Base-by-base conservation (phyloP, 495 filamentous ascomycete species). In the Xylaria curta region DNA sequence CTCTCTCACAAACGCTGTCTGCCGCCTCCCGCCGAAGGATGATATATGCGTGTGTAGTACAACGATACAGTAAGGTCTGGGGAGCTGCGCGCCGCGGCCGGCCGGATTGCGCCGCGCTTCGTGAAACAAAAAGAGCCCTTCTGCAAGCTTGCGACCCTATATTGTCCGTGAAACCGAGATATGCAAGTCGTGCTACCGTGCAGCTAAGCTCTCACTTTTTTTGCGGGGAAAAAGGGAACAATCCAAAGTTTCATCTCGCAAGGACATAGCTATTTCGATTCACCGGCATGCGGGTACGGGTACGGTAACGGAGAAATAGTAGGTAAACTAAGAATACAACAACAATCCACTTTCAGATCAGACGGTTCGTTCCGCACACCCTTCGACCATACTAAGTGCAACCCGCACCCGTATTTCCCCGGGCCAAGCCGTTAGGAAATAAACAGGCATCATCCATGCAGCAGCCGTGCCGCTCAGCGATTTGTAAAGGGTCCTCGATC, bases 361-460 rank as follows among this genome's bases (percentile, higher is more conserved):
- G 33, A 53, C 68, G 68, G 56, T 61, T 62, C 68, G 68, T 28
- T 61, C 68, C 68, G 59, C 24, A 38, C n/a, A 31, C 28, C 59
- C 54, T 15, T 31, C 5, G 12, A 65, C 40, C 33, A 21, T 13
- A 8, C n/a, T n/a, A n/a, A n/a, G n/a, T 31, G 3, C 28, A 31
- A 24, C 60, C 60, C 60, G 38, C 62, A 62, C 46, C 68, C 68
- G 68, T 63, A 64, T 64, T 40, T 70, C 68, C 66, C 68, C 68
- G 68, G 36, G 59, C 68, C 68, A 70, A 64, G 68, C 28, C 59
- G 46, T 70, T 33, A 40, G 33, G 62, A 31, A 9, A 47, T 10
- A 63, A 63, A n/a, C 60, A 42, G n/a, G 60, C 60, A 63, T 63
- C 21, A 63, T 63, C 60, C 38, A 44, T 13, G 60, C 38, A 38